These are phyloP conservation scores for Bonia amplexicaulis DNA, from an alignment of 176 grass and related monocot species.

Conservation along the genomic window DNA sequence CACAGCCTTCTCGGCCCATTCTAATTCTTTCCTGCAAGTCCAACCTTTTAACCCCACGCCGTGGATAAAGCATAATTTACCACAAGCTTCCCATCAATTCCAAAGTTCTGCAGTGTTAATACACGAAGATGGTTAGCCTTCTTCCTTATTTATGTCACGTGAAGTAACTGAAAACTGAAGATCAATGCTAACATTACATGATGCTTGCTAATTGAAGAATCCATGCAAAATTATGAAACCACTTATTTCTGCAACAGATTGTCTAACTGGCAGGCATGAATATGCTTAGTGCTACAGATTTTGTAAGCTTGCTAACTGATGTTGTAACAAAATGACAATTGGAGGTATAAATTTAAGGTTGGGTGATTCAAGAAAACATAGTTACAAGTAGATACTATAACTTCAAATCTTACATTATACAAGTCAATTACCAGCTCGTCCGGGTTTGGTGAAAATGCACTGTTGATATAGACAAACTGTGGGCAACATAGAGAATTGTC, in stretches of 20 bases:
- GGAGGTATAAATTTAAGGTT: neutral
- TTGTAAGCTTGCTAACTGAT: neutral
- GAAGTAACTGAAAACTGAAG: neutral
- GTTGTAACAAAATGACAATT: neutral
- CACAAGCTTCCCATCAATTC: slow-evolving; percentile 76
- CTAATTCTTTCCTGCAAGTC: neutral
- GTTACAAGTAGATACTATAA: neutral
- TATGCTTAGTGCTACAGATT: neutral
- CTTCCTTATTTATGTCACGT: neutral
- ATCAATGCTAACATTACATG: neutral
- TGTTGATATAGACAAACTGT: slow-evolving; percentile 89
- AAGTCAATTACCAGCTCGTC: slow-evolving; percentile 82
- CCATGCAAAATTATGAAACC: neutral
- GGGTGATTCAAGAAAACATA: neutral
- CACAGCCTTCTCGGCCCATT: neutral
- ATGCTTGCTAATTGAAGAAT: neutral
- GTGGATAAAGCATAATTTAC: slow-evolving; percentile 85
- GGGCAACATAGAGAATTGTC: slow-evolving; percentile 10
- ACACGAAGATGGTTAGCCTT: neutral
- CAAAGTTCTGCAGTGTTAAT: slow-evolving; percentile 63
- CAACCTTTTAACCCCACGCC: slow-evolving; percentile 61
- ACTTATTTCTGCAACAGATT: neutral
- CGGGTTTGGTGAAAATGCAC: slow-evolving; percentile 79
- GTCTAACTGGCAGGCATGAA: neutral
- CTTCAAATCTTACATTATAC: slow-evolving; percentile 59